Evolutionary conservation across 306 rosid genomes (phyloP).

Genomic region (Trifolium subterraneum): DNA sequence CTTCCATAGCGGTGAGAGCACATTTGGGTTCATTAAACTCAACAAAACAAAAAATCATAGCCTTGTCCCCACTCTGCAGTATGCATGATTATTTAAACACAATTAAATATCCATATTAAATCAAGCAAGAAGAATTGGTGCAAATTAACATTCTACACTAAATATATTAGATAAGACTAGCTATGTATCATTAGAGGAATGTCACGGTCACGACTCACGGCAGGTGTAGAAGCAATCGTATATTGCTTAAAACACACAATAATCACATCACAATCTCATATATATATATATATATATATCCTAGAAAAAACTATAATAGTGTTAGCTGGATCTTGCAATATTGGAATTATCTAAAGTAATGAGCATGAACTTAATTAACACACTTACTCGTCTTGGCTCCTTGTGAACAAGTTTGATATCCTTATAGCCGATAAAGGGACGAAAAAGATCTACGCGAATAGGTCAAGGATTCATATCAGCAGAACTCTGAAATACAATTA

Average conservation of each 20-base stretch:
- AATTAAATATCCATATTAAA: slow-evolving; percentile 31
- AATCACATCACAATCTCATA: slow-evolving; percentile 7
- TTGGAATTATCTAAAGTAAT: neutral
- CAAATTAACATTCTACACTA: neutral
- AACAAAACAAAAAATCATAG: slow-evolving; percentile 75
- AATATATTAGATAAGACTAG: neutral
- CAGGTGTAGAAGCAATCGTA: slow-evolving; percentile 20
- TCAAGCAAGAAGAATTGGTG: slow-evolving; percentile 15
- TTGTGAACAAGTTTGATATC: slow-evolving; percentile 79
- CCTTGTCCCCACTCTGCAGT: slow-evolving; percentile 80
- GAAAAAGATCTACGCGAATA: slow-evolving; percentile 64
- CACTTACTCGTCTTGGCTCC: slow-evolving; percentile 86
- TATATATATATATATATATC: neutral
- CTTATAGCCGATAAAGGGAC: slow-evolving; percentile 78
- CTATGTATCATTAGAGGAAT: slow-evolving; percentile 24
- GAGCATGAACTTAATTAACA: slow-evolving; percentile 14
- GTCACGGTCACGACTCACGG: too few relatives aligned
- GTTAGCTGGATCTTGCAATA: neutral
- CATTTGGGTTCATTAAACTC: slow-evolving; percentile 64
- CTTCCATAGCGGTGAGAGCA: slow-evolving; percentile 76
- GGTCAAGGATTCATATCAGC: slow-evolving; percentile 60
- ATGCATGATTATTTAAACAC: slow-evolving; percentile 34
- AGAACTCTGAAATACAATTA: slow-evolving; percentile 30
- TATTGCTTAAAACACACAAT: slow-evolving; percentile 23
- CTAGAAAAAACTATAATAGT: slow-evolving; percentile 5